A percentile compares a stretch with the other conserved stretches of the same genome.
phyloP scores from a whole-genome alignment of 108 stramenopile species.

The Nitzschia putrida region DNA sequence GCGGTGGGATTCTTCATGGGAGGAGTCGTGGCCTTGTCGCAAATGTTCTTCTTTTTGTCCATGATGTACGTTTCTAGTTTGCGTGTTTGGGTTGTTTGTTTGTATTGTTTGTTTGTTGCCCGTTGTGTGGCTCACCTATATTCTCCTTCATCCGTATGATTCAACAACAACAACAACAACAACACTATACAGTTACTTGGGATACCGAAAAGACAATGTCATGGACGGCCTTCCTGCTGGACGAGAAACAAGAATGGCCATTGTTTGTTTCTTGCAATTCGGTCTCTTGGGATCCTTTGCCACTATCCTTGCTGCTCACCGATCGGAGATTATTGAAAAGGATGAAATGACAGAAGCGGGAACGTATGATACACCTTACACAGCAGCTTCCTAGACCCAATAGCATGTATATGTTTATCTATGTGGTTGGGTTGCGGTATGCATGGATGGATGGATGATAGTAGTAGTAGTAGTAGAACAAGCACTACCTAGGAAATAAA shows the following conservation, averaged over 20 bases:
- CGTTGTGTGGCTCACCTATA: not conserved
- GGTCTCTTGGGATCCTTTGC: slow-evolving; percentile 79
- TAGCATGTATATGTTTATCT: too few relatives aligned
- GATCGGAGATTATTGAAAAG: slow-evolving; percentile 77
- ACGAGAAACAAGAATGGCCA: slow-evolving; percentile 61
- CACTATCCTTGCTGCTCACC: slow-evolving; percentile 75
- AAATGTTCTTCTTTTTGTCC: slow-evolving; percentile 82
- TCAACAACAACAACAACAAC: slow-evolving; percentile 3
- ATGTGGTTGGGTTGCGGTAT: too few relatives aligned
- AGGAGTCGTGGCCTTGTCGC: slow-evolving; percentile 73
- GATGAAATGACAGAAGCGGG: slow-evolving; percentile 10
- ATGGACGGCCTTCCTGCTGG: slow-evolving; percentile 46
- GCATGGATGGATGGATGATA: too few relatives aligned
- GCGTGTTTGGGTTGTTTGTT: too few relatives aligned
- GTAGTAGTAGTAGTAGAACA: too few relatives aligned
- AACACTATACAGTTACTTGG: slow-evolving; percentile 60
- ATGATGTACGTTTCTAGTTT: slow-evolving; percentile 57
- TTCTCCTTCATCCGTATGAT: not conserved
- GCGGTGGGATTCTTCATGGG: slow-evolving; percentile 90
- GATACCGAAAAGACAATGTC: slow-evolving; percentile 66
- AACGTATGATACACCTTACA: slow-evolving; percentile 19
- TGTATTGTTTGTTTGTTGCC: too few relatives aligned
- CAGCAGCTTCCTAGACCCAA: not conserved
- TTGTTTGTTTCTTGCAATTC: slow-evolving; percentile 67
- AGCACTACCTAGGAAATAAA: too few relatives aligned